Base-by-base conservation (phyloP, 1,284 basidiomycete genomes). In the Cryptococcus sp. region DNA sequence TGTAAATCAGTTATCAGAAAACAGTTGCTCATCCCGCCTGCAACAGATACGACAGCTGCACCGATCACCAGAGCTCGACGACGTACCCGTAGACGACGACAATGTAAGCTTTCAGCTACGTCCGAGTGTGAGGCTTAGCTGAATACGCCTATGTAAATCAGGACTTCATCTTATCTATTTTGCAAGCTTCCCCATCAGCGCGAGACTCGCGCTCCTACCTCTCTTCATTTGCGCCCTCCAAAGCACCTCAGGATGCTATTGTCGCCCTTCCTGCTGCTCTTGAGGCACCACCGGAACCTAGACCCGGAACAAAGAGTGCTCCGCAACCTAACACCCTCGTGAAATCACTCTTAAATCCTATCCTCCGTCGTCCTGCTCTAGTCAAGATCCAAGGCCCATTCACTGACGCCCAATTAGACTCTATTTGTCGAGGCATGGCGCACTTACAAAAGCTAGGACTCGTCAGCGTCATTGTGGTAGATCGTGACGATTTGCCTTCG, bases 361-460 rank as follows among this genome's bases (percentile, higher is more conserved):
- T 91, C 50, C 50, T 73, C 13, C 74, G 70, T 40, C 83, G 75
- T 15, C 73, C 77, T 1, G 93, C 93, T 1, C 85, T 99, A 10
- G 94, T 99, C 73, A 99, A 99, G 78, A 82, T 99, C 15, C 96
- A 99, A 77, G 93, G 95, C 3, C 96, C 96, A 0, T 99, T 99
- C 77, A 91, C 87, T n/a, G 89, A 96, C 77, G 84, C 87, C 13
- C 96, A 99, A 75, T 86, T 99, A 57, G 89, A 93, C 64, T 94
- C 92, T 72, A 91, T 99, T 64, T 87, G 90, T 29, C 86, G 89
- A 44, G 96, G 96, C 47, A 86, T 99, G 81, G 89, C 93, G 50
- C 93, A 97, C 73, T 85, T 99, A 50, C 91, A 95, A 77, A 94
- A 93, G 72, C 87, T 99, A 26, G 96, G 96, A 3, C 83, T 99